phyloP scores from a whole-genome alignment of 2,329 filamentous ascomycete genomes.

The Penicillium sp. region DNA sequence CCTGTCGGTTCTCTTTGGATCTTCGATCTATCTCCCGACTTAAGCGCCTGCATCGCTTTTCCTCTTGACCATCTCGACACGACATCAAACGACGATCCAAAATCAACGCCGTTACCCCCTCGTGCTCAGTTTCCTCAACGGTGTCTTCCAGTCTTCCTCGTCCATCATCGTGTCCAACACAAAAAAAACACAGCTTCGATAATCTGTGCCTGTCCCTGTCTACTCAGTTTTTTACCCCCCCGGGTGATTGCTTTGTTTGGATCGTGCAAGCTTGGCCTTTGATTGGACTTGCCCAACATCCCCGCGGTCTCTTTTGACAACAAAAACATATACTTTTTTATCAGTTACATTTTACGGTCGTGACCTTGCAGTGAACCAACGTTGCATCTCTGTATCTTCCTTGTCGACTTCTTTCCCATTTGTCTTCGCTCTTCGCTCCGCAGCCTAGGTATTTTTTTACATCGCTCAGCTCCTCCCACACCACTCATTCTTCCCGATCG shows the following conservation, averaged over 20 bases:
- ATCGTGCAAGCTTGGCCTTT: slow-evolving; percentile 16
- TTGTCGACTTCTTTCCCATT: slow-evolving; percentile 15
- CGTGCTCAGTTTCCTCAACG: background rate
- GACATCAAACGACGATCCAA: slow-evolving; percentile 7
- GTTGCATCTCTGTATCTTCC: slow-evolving; percentile 11
- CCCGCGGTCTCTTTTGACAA: background rate
- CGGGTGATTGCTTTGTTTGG: slow-evolving; percentile 18
- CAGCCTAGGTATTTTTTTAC: slow-evolving; percentile 2
- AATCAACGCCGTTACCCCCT: background rate
- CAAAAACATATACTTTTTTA: background rate
- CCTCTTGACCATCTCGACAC: slow-evolving; percentile 2
- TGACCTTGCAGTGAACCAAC: background rate
- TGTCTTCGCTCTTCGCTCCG: background rate
- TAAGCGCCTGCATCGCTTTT: slow-evolving; percentile 20
- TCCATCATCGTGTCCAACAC: background rate
- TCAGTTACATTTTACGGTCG: slow-evolving; percentile 2
- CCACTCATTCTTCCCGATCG: slow-evolving; percentile 23
- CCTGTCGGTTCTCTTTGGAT: slow-evolving; percentile 18
- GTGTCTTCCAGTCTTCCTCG: background rate
- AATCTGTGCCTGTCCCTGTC: background rate
- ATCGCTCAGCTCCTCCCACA: slow-evolving; percentile 21
- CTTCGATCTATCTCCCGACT: slow-evolving; percentile 11
- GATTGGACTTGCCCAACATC: slow-evolving; percentile 12
- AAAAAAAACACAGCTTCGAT: background rate
- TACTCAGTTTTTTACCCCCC: background rate